Base-by-base conservation (phyloP, 495 filamentous ascomycete species). In the Clavariopsis aquatica region DNA sequence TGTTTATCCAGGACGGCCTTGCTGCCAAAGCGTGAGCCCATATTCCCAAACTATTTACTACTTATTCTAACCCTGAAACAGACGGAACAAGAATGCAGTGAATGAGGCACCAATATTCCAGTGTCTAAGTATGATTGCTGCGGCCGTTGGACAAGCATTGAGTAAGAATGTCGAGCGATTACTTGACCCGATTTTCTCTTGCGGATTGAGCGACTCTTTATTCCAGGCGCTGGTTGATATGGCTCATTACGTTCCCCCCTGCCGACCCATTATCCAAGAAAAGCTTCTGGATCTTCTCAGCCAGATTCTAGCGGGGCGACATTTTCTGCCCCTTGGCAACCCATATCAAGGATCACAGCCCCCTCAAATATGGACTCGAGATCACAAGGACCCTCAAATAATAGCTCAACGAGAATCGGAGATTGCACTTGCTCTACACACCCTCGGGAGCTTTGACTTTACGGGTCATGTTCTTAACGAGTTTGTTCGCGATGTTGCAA, bases 141-240 rank as follows among this genome's bases (percentile, higher is more conserved):
- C 92, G 43, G 94, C 94, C 10, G 93, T 98, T 28, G 94, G 94
- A 23, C 96, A 98, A 78, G 89, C 93, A 1, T 84, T 99, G 64
- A 96, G 89, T 82, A 98, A 96, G 72, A 96, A 97, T 71, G 96
- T 99, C 89, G 92, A 97, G 69, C 89, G 91, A 19, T 78, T 98
- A 24, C 84, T 99, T 1, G 93, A 98, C 67, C 92, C 95, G 2
- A 96, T 99, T 64, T 98, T 99, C 76, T 91, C 91, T 19, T 99
- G 94, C 68, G 93, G 93, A 47, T 80, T 99, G 41, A 96, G 90
- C 57, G 88, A 91, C 65, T 91, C 94, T 53, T 82, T 99, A 20
- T 96, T 91, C 0, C 93, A 98, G 73, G 94, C 94, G 15, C 79
- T 99, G 52, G 92, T 97, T 22, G 94, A 98, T 72, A 96, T 99